Conservation (phyloP, 768 basidiomycete species). For the Butyriboletus loyo region DNA sequence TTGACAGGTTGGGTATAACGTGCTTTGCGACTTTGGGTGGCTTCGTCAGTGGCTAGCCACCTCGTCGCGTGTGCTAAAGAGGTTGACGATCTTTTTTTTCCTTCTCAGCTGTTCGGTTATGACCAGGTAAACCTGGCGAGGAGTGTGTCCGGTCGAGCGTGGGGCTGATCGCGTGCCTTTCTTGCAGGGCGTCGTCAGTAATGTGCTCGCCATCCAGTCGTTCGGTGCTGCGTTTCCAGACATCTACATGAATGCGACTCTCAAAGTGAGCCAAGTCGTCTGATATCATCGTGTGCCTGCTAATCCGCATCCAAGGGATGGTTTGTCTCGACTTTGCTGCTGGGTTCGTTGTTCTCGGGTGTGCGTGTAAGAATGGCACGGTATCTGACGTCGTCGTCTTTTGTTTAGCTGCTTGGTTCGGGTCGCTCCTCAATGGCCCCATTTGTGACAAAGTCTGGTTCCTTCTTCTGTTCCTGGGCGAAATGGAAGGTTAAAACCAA, state of each 20-base stretch:
- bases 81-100: not conserved
- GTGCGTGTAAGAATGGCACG: not conserved
- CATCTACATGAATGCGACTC: constrained; percentile 26
- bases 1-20: constrained; percentile 28
- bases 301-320: constrained; percentile 24
- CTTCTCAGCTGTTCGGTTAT: constrained; percentile 30
- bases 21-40: constrained; percentile 32
- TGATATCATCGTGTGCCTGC: not conserved
- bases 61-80: not conserved
- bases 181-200: constrained; percentile 29
- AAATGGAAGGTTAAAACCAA: not conserved
- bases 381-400: constrained; percentile 5
- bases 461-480: not conserved
- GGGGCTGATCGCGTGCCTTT: not conserved
- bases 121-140: constrained; percentile 19
- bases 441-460: constrained; percentile 29
- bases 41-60: constrained; percentile 22
- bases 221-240: constrained; percentile 33
- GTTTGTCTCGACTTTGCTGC: constrained; percentile 29
- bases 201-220: constrained; percentile 33
- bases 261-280: constrained; percentile 18
- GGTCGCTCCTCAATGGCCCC: constrained; percentile 30
- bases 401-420: constrained; percentile 30
- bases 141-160: not conserved
- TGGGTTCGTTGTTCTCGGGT: constrained; percentile 17